These are phyloP conservation scores for Myriangium duriaei DNA, from an alignment of 2,329 filamentous ascomycete genomes.

Conservation along the genomic window DNA sequence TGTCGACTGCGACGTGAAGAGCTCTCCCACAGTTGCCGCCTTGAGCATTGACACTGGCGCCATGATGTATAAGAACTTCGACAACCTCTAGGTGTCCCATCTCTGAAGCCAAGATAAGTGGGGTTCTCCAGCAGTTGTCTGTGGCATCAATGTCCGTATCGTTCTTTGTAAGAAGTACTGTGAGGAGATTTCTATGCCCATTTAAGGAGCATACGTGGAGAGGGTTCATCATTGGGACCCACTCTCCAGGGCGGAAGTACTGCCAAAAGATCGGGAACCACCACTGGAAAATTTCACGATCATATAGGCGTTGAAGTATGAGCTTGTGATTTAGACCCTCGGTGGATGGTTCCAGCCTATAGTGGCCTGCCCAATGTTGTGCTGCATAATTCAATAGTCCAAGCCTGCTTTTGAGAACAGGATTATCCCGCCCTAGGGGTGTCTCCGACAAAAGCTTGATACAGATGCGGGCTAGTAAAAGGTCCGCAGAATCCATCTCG, in stretches of 20 bases:
- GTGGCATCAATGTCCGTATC: neutral
- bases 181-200: neutral
- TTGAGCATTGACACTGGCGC: constrained; percentile 11
- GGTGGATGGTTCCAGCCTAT: neutral
- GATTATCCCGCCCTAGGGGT: neutral
- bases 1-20: too few relatives aligned
- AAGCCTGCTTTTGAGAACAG: neutral
- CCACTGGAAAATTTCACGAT: neutral
- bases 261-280: neutral
- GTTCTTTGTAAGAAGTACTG: neutral
- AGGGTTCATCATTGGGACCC: neutral
- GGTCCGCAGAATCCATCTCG: neutral
- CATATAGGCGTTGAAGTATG: neutral
- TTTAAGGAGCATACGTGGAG: neutral
- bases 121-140: neutral
- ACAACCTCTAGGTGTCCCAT: constrained; percentile 11
- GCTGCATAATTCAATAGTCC: constrained; percentile 2
- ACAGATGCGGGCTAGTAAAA: constrained; percentile 1
- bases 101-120: neutral
- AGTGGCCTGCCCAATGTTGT: constrained; percentile 1
- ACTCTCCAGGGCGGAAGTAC: neutral
- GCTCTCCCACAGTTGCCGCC: constrained; percentile 1
- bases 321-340: neutral
- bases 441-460: neutral
- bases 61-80: constrained; percentile 12